These are phyloP conservation scores for Climacium dendroides DNA, from an alignment of 225 moss, liverwort and hornwort species.

Conservation along the genomic window DNA sequence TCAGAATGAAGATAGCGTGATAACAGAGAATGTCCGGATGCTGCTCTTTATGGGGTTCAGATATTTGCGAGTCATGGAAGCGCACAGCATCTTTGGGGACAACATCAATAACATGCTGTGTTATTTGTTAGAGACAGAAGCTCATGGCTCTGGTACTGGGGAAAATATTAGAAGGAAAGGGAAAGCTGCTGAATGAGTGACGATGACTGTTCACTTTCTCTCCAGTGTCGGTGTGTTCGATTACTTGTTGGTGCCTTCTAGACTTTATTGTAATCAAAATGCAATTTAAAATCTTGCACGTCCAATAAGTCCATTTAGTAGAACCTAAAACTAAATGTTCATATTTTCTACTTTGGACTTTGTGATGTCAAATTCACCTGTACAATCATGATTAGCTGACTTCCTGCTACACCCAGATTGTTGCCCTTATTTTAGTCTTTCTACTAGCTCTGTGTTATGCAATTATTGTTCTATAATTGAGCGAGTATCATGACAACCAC, in stretches of 20 bases:
- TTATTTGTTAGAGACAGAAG: constrained; percentile 85
- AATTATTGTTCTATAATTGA: background rate
- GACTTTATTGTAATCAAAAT: background rate
- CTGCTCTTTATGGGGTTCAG: constrained; percentile 97
- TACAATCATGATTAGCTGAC: background rate
- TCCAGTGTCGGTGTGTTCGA: background rate
- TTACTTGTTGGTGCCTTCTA: background rate
- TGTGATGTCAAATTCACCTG: background rate
- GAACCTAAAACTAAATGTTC: background rate
- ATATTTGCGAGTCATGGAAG: constrained; percentile 84
- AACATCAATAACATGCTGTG: constrained; percentile 94
- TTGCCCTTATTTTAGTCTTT: background rate
- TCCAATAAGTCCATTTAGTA: background rate
- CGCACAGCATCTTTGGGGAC: constrained; percentile 80
- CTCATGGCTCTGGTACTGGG: constrained; percentile 44
- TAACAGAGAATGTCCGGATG: constrained; percentile 69
- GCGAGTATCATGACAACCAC: background rate
- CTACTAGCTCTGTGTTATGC: background rate
- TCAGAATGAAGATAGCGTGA: constrained; percentile 27
- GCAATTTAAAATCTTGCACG: background rate
- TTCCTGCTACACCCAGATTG: background rate
- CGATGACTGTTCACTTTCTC: background rate
- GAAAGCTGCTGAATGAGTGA: constrained; percentile 68
- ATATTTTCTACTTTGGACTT: background rate
- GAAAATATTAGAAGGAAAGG: constrained; percentile 89